Evolutionary conservation across 495 filamentous ascomycete species (phyloP), one percentile per base, ranked within the genome.

Genomic region (Cenococcum geophilum): DNA sequence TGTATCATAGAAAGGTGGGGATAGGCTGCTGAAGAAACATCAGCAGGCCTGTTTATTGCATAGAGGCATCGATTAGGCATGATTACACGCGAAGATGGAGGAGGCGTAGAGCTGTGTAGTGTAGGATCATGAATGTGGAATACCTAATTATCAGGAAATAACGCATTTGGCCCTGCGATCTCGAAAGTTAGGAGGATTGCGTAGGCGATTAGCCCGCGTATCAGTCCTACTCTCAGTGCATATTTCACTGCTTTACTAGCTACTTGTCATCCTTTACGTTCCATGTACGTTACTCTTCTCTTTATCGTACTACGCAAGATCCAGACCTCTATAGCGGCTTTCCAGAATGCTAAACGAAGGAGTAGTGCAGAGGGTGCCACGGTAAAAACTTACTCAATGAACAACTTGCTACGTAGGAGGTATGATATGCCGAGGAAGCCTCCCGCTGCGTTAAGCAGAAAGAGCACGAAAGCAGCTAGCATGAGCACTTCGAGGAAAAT

Each of bases 371-470:
- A 27, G 0, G 64, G 64, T 5, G 62, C 27, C 5, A 66, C 32
- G 16, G 11, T 50, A 12, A 62, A 55, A 6, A 59, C 52, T 56
- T 48, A 62, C n/a, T 52, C 53, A 8, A 66, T 20, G 37, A 66
- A 66, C n/a, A 66, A 25, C 21, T 59, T 50, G 22, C 54, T 55
- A 20, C 60, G 55, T 9, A 66, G 27, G 21, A 66, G 50, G 42
- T 36, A 22, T 0, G 48, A 40, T 21, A 66, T 32, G 50, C 64
- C 59, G 1, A 66, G 55, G 60, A 66, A 59, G 23, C 53, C 42
- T 47, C 27, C 32, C 11, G 59, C 18, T 8, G 14, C 21, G 42
- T 55, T 49, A 9, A 59, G 58, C 2, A 66, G 56, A 35, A 25
- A 62, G 1, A 62, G 57, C 8, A 36, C 32, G 50, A 66, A 66